phyloP scores from a whole-genome alignment of 2,329 filamentous ascomycete genomes.

The Orbilia oligospora region DNA sequence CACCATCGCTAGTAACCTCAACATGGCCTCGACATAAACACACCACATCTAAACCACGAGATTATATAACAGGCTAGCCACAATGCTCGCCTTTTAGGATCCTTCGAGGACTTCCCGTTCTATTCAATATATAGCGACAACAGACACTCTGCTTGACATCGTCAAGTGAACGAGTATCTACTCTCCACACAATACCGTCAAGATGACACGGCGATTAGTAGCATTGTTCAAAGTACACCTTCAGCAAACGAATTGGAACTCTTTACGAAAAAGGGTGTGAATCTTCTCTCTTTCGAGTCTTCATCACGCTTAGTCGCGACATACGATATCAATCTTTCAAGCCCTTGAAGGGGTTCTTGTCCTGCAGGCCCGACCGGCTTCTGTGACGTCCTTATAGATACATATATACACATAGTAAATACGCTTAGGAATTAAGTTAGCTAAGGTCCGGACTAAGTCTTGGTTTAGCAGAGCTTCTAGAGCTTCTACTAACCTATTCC shows the following conservation, averaged over 20 bases:
- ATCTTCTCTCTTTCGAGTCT: constrained; percentile 5
- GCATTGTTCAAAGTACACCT: constrained; percentile 59
- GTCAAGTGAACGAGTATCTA: constrained; percentile 58
- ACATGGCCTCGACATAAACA: constrained; percentile 42
- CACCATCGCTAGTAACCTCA: constrained; percentile 14
- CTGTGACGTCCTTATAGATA: constrained; percentile 1
- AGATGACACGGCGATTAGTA: constrained; percentile 60
- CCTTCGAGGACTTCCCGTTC: constrained; percentile 35
- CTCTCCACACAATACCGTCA: constrained; percentile 59
- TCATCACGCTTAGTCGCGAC: constrained; percentile 2
- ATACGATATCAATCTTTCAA: constrained; percentile 4
- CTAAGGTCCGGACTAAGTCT: constrained; percentile 1
- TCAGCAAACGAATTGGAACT: constrained; percentile 61
- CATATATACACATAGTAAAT: constrained; percentile 20
- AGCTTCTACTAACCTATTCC: constrained; percentile 7
- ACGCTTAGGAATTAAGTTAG: constrained; percentile 11
- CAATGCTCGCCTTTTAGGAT: constrained; percentile 56
- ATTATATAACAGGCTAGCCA: constrained; percentile 32
- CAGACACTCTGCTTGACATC: constrained; percentile 39
- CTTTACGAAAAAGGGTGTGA: constrained; percentile 57
- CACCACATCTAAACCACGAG: not conserved
- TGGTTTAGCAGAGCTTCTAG: not conserved
- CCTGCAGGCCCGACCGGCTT: constrained; percentile 11
- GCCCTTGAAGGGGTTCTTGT: constrained; percentile 1
- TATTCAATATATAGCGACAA: constrained; percentile 20